Evolutionary conservation across 306 rosid species (phyloP).

Genomic region (Dicorynia guianensis): DNA sequence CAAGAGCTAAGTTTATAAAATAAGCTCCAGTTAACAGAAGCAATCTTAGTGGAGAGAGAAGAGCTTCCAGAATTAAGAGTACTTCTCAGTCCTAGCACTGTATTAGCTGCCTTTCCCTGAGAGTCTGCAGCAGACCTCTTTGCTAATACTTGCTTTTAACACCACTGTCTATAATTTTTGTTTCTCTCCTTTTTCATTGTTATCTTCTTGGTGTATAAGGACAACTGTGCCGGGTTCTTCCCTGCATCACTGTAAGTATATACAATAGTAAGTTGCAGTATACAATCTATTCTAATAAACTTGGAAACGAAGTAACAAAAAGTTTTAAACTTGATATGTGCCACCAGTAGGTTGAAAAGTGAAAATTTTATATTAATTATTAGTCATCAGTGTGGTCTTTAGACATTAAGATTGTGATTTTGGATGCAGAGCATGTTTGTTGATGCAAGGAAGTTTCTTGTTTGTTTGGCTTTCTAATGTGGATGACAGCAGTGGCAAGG

Average conservation of each 20-base stretch:
- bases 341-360: slow-evolving; percentile 18
- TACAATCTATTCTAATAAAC: slow-evolving; percentile 23
- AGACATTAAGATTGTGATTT: neutral
- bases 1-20: slow-evolving; percentile 30
- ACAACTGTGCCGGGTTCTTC: slow-evolving; percentile 27
- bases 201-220: slow-evolving; percentile 19
- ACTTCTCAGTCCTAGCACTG: slow-evolving; percentile 21
- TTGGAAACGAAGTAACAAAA: slow-evolving; percentile 18
- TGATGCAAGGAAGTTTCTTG: neutral
- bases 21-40: slow-evolving; percentile 30
- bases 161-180: slow-evolving; percentile 5
- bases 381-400: neutral
- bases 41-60: slow-evolving; percentile 28
- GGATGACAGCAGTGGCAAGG: neutral
- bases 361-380: slow-evolving; percentile 13
- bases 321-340: slow-evolving; percentile 21
- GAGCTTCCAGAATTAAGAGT: slow-evolving; percentile 37
- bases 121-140: slow-evolving; percentile 23
- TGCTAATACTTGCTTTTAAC: slow-evolving; percentile 5
- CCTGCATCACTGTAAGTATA: slow-evolving; percentile 39
- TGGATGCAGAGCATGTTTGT: neutral
- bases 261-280: slow-evolving; percentile 6
- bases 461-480: neutral
- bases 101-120: slow-evolving; percentile 27
- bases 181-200: slow-evolving; percentile 26